These are phyloP conservation scores for Kodamaea sagamina DNA, from an alignment of 805 yeast genomes.

Conservation along the genomic window DNA sequence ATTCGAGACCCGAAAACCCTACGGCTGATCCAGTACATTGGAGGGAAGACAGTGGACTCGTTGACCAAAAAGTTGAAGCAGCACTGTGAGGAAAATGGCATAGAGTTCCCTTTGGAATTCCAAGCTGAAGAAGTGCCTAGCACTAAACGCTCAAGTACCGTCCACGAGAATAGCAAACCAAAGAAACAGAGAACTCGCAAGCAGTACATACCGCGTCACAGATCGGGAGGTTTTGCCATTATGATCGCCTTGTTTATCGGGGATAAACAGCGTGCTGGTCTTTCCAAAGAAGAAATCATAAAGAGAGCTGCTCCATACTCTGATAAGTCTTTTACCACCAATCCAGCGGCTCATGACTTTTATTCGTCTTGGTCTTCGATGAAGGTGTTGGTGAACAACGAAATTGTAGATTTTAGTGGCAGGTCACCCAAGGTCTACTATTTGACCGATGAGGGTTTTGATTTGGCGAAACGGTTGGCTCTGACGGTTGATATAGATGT, in stretches of 20 bases:
- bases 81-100: conserved; percentile 60
- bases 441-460: conserved; percentile 69
- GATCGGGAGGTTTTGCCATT: conserved; percentile 87
- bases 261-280: conserved; percentile 55
- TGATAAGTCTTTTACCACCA: conserved; percentile 57
- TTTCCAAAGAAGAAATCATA: conserved; percentile 62
- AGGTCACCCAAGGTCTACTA: conserved; percentile 57
- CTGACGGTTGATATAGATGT: conserved; percentile 27
- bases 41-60: conserved; percentile 61
- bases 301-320: conserved; percentile 55
- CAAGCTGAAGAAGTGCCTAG: conserved; percentile 7
- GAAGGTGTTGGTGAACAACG: conserved; percentile 62
- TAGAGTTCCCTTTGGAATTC: conserved; percentile 44
- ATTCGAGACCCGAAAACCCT: conserved; percentile 61
- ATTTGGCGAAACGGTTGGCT: conserved; percentile 59
- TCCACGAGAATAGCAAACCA: conserved; percentile 1
- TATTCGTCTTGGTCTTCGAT: conserved; percentile 78
- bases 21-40: conserved; percentile 62
- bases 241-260: conserved; percentile 55
- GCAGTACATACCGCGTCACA: conserved; percentile 64
- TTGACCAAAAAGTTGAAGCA: conserved; percentile 48
- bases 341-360: conserved; percentile 60
- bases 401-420: conserved; percentile 56
- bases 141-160: background rate
- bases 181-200: conserved; percentile 25